Evolutionary conservation across 2,329 filamentous ascomycete species (phyloP).

Genomic region (Trichoderma sp.): DNA sequence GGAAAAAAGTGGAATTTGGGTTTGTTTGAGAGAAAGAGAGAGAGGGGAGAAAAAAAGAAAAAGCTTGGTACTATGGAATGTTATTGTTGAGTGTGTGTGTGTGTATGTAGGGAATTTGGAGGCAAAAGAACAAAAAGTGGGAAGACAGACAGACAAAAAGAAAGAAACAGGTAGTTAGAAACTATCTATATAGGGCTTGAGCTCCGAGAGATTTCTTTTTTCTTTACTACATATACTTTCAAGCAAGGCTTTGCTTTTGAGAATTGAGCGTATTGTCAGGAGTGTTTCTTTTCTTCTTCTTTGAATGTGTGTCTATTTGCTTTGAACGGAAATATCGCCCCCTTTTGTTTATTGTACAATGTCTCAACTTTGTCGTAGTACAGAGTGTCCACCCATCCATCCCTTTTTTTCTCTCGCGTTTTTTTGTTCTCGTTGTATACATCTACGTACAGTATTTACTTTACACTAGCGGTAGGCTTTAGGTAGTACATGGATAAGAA

Average conservation of each 20-base stretch:
- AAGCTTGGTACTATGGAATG: neutral
- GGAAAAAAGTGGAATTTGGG: neutral
- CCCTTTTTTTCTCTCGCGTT: neutral
- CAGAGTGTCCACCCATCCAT: neutral
- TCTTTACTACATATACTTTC: neutral
- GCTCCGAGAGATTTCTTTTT: neutral
- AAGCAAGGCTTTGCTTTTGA: neutral
- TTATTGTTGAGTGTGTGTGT: neutral
- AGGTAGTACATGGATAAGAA: slow-evolving; percentile 2
- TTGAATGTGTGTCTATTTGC: neutral
- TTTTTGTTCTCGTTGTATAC: neutral
- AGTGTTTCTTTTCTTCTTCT: neutral
- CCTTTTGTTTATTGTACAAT: slow-evolving; percentile 3
- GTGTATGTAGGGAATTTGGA: neutral
- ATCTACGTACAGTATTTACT: slow-evolving; percentile 7
- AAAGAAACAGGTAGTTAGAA: neutral
- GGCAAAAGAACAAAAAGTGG: neutral
- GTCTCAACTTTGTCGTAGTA: neutral
- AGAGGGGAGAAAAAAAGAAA: neutral
- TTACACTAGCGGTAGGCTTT: neutral
- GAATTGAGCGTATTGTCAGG: neutral
- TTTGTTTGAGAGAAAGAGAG: neutral
- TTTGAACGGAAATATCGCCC: neutral
- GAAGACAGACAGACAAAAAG: neutral
- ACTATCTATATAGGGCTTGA: neutral